Percentiles rank a stretch among this genome's conserved stretches.
Evolutionary conservation across 306 rosid species (phyloP).

Genomic region (Purshia tridentata): DNA sequence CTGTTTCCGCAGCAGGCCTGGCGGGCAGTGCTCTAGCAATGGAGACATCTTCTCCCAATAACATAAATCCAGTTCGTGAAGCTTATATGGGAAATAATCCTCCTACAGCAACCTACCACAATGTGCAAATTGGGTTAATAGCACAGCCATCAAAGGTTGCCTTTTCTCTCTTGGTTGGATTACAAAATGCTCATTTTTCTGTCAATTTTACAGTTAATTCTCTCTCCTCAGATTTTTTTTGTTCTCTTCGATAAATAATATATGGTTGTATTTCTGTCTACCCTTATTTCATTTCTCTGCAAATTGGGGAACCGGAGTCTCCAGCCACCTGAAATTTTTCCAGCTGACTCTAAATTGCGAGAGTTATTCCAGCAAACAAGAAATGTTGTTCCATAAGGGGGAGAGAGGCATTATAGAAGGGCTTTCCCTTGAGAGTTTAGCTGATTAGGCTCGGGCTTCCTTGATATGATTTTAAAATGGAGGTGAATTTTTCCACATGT

Average conservation of each 20-base stretch:
- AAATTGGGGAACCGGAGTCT: slow-evolving; percentile 1
- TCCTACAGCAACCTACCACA: slow-evolving; percentile 47
- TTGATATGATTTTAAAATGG: slow-evolving; percentile 8
- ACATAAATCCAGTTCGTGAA: slow-evolving; percentile 45
- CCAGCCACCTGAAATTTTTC: neutral
- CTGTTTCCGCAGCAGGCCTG: slow-evolving; percentile 37
- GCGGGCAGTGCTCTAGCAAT: slow-evolving; percentile 28
- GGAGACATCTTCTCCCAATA: slow-evolving; percentile 56
- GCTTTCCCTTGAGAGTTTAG: slow-evolving; percentile 6
- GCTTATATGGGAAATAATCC: slow-evolving; percentile 39
- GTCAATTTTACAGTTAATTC: slow-evolving; percentile 9
- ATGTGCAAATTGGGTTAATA: slow-evolving; percentile 43
- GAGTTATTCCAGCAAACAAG: slow-evolving; percentile 7
- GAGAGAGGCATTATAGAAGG: neutral
- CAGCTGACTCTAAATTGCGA: slow-evolving; percentile 16
- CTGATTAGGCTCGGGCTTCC: neutral
- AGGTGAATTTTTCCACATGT: neutral
- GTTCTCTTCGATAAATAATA: neutral
- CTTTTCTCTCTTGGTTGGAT: slow-evolving; percentile 20
- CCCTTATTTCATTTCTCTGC: neutral
- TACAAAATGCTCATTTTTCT: neutral
- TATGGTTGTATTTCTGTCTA: neutral
- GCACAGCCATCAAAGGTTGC: slow-evolving; percentile 62
- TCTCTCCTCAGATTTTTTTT: neutral
- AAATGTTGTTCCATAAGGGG: neutral